Evolutionary conservation across 345 rosid species (phyloP).

Genomic region (Hypericum perforatum): DNA sequence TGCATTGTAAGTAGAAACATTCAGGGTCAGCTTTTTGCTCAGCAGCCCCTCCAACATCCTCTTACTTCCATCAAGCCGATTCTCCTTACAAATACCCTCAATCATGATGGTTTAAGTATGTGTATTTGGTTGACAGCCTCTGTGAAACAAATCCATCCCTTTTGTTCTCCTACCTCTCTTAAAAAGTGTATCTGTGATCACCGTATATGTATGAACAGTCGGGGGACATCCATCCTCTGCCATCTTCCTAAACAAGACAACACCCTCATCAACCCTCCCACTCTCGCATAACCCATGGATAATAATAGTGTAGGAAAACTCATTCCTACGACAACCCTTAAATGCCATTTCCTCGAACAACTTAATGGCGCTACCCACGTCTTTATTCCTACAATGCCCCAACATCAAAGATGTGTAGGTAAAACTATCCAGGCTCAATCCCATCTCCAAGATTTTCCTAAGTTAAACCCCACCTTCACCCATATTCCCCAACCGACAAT

Average conservation of each 20-base stretch:
- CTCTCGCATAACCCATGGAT: conserved; percentile 74
- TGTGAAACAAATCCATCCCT: conserved; percentile 41
- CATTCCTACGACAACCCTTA: conserved; percentile 62
- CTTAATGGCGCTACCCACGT: conserved; percentile 52
- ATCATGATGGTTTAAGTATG: conserved; percentile 73
- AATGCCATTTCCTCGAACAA: conserved; percentile 46
- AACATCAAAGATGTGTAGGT: conserved; percentile 70
- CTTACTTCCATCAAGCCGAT: conserved; percentile 50
- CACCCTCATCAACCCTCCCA: conserved; percentile 54
- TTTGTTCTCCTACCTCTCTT: conserved; percentile 40
- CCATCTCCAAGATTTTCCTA: conserved; percentile 52
- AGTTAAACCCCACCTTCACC: conserved; percentile 42
- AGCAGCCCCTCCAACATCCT: conserved; percentile 41
- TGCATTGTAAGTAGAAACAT: conserved; percentile 72
- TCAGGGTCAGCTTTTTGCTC: conserved; percentile 52
- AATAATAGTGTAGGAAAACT: conserved; percentile 63
- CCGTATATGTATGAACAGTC: conserved; percentile 71
- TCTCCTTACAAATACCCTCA: conserved; percentile 47
- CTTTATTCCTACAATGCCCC: conserved; percentile 64
- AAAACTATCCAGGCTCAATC: conserved; percentile 50
- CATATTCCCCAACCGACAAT: conserved; percentile 57
- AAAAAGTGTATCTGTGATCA: conserved; percentile 52
- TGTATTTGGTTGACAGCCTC: conserved; percentile 59
- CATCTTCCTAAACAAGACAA: conserved; percentile 52
- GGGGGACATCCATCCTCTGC: conserved; percentile 52